Evolutionary conservation across 2,329 filamentous ascomycete genomes (phyloP), one percentile per base, ranked within the genome.

Genomic region (Trematosphaeria pertusa): DNA sequence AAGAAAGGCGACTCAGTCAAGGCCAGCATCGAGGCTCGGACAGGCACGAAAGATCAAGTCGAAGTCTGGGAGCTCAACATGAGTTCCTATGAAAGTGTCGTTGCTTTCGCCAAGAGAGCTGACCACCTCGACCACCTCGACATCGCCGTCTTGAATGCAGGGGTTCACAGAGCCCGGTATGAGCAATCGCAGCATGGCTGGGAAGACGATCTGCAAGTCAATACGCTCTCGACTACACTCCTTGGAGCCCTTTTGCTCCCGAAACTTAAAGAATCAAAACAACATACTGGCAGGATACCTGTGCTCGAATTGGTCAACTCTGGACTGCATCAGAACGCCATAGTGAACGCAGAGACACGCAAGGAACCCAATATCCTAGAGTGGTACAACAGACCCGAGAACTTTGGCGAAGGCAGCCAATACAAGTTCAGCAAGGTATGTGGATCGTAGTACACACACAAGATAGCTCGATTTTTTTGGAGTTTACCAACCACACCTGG

Each of bases 151-250:
- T 43, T 75, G 17, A 76, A 77, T 44, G 74, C 73, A n/a, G 74
- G 72, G 4, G 43, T 68, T 10, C 52, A 59, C 17, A 56, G 58
- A 28, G 43, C 45, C 10, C 41, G 50, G 2, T 73, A 62, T 37
- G 41, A 50, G 5, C 39, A 56, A 19, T 63, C 64, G 1, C 34
- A 24, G 12, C 58, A 71, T 52, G 72, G 72, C 14, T 75, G 67
- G 66, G 73, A 76, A 54, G 60, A 67, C 39, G 78, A 74, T 1
- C 52, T 86, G 9, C 82, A 86, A 60, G 78, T 84, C 53, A 85
- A 86, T 58, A 73, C 78, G 1, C 66, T 86, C 2, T 82, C 81
- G 2, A 86, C 81, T 1, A 73, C 76, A 5, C 70, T 85, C 1
- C 66, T 87, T 5, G 80, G 73, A 0, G 52, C 84, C 2, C 61